These are phyloP conservation scores for Pythium sp. DNA, from an alignment of 352 stramenopile genomes.

Conservation along the genomic window DNA sequence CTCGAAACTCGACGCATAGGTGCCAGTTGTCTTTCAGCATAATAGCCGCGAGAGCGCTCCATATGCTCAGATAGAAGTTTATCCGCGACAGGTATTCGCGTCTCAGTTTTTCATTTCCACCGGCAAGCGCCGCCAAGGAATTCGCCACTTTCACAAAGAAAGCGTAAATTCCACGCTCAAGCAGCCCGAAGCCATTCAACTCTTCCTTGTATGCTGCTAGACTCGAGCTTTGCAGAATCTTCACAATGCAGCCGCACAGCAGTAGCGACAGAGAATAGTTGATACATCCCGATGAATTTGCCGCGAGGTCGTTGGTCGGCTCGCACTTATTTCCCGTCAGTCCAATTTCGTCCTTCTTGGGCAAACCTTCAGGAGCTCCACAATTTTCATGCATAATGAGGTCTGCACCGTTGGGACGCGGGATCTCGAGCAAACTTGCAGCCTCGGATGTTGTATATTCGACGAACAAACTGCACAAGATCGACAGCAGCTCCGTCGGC, in stretches of 20 bases:
- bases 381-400: background rate
- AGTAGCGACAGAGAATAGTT: slow-evolving; percentile 29
- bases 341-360: background rate
- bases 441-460: slow-evolving; percentile 38
- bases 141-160: slow-evolving; percentile 51
- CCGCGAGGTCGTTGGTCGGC: background rate
- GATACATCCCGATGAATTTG: background rate
- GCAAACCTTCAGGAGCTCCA: background rate
- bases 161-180: slow-evolving; percentile 61
- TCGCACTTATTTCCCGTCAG: background rate
- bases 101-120: slow-evolving; percentile 12
- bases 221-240: slow-evolving; percentile 46
- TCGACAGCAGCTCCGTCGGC: slow-evolving; percentile 57
- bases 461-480: slow-evolving; percentile 67
- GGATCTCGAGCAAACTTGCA: slow-evolving; percentile 18
- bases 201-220: slow-evolving; percentile 38
- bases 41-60: slow-evolving; percentile 34
- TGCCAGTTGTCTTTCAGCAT: slow-evolving; percentile 52
- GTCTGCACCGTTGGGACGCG: background rate
- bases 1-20: slow-evolving; percentile 49
- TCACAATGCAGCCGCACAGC: slow-evolving; percentile 60
- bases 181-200: slow-evolving; percentile 51
- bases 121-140: slow-evolving; percentile 25
- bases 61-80: slow-evolving; percentile 37
- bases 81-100: slow-evolving; percentile 26